phyloP scores from a whole-genome alignment of 2,329 filamentous ascomycete genomes.

The Diaporthe velutina region DNA sequence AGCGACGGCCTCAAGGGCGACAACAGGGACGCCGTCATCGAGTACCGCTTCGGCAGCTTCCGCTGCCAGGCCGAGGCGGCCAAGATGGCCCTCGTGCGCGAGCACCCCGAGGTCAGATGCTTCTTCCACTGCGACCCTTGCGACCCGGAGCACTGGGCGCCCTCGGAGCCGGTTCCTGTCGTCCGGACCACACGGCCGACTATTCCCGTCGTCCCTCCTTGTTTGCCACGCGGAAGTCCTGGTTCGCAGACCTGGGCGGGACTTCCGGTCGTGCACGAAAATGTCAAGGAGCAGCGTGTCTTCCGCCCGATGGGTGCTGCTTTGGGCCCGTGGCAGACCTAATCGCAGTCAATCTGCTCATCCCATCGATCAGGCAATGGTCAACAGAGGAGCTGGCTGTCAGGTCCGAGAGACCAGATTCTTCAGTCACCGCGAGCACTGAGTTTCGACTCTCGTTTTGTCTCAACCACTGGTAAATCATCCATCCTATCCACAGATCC shows the following conservation, averaged over 20 bases:
- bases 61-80: conserved; percentile 67
- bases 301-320: neutral
- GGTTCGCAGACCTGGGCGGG: neutral
- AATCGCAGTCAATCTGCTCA: neutral
- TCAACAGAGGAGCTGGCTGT: neutral
- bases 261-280: neutral
- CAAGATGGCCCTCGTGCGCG: conserved; percentile 47
- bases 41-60: conserved; percentile 68
- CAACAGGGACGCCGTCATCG: conserved; percentile 50
- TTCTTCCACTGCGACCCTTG: conserved; percentile 42
- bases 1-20: conserved; percentile 42
- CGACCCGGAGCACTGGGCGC: conserved; percentile 22
- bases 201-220: neutral
- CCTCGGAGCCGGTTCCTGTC: neutral
- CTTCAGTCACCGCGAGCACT: no score
- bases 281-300: neutral
- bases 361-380: neutral
- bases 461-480: neutral
- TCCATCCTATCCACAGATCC: no score
- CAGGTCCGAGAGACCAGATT: neutral
- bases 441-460: neutral
- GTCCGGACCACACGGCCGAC: neutral
- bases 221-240: neutral
- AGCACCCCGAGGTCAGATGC: conserved; percentile 42
- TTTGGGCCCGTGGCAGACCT: neutral